These are phyloP conservation scores for Rhynchosporium agropyri DNA, from an alignment of 2,329 filamentous ascomycete genomes.

Conservation along the genomic window DNA sequence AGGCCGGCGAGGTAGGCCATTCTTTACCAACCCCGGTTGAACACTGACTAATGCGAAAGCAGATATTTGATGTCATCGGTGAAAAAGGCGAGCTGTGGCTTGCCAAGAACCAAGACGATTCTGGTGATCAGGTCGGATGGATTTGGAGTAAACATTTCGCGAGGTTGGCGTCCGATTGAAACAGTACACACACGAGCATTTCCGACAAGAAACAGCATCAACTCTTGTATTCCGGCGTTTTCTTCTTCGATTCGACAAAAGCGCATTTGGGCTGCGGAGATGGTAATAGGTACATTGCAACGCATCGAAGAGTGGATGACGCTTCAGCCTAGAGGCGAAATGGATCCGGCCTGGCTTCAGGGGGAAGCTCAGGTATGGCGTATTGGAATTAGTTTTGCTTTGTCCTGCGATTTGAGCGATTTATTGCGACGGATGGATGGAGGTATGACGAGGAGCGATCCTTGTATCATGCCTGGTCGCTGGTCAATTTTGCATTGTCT, in stretches of 20 bases:
- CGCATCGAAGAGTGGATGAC: not conserved
- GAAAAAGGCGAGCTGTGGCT: slow-evolving; percentile 98
- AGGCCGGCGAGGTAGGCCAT: slow-evolving; percentile 78
- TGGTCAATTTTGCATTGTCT: not conserved
- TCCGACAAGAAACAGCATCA: not conserved
- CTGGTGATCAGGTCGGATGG: slow-evolving; percentile 80
- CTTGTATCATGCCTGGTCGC: not conserved
- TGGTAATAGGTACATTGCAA: slow-evolving; percentile 20
- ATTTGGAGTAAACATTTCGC: slow-evolving; percentile 99
- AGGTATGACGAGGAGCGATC: slow-evolving; percentile 3
- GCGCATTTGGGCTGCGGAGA: slow-evolving; percentile 25
- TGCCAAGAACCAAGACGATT: slow-evolving; percentile 94
- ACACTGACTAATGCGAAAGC: slow-evolving; percentile 23
- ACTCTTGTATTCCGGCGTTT: slow-evolving; percentile 36
- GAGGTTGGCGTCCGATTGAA: slow-evolving; percentile 48
- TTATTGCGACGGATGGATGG: not conserved
- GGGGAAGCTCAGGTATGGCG: not conserved
- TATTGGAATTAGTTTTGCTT: slow-evolving; percentile 6
- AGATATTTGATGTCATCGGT: slow-evolving; percentile 89
- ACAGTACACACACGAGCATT: no score
- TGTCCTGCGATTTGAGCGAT: slow-evolving; percentile 6
- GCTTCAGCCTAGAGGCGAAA: not conserved
- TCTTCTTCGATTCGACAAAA: slow-evolving; percentile 11
- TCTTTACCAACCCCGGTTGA: not conserved
- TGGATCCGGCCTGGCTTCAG: not conserved